Base-by-base conservation (phyloP, 129 eudicot species). In the Mikania micrantha region DNA sequence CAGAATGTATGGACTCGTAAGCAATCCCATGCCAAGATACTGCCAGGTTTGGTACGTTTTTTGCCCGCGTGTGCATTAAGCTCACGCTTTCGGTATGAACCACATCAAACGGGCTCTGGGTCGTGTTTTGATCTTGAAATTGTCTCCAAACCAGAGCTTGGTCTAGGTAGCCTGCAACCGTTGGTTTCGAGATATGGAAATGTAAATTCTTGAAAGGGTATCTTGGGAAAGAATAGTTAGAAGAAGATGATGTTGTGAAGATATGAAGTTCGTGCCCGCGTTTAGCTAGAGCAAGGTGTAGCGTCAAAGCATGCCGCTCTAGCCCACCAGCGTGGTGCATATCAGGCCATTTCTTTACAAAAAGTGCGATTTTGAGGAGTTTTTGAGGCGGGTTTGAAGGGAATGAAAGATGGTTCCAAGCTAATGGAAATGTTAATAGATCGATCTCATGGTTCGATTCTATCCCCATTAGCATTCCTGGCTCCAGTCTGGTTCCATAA, bases 21-120 rank as follows among this genome's bases (percentile, higher is more conserved):
- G 87, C 96, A 25, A 88, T 88, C 53, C 96, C 96, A 17, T 88
- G 92, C 96, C 96, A 88, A 60, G 83, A 80, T 20, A 85, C 96
- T 0, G 84, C 96, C 19, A 88, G 53, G 29, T 81, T 85, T 19
- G 80, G 44, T 17, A 83, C 45, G 52, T 78, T 67, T 35, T 80
- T 53, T 1, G 96, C 38, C 24, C 89, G 72, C 2, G 87, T 83
- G 50, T 88, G 81, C 87, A 47, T 82, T 13, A 88, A 79, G 29
- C 83, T 83, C 3, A 85, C 96, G 22, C 96, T 88, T 45, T 88
- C 96, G 0, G 96, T 88, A 56, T 88, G 96, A 40, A 83, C 38
- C 48, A 88, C 83, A 17, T 88, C 87, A 41, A 88, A 88, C 6
- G 91, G 84, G 62, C 64, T 78, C 31, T 69, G 45, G 0, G 78